These are phyloP conservation scores for Nicotiana sylvestris DNA, from an alignment of 257 asterid species.

Conservation along the genomic window DNA sequence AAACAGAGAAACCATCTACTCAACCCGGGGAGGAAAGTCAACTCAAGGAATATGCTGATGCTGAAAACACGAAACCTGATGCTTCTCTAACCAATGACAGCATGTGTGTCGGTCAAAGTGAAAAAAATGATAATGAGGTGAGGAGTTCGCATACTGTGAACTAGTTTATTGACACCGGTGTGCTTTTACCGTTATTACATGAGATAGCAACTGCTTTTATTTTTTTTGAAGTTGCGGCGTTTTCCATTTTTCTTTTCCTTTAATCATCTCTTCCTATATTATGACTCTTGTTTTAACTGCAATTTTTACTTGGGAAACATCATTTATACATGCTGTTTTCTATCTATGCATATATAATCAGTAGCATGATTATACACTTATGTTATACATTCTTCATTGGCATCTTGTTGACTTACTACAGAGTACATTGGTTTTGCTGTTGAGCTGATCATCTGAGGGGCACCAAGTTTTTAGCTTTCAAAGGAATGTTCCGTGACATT, in stretches of 20 bases:
- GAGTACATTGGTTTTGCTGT: background rate
- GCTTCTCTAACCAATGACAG: slow-evolving; percentile 29
- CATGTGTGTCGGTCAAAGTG: slow-evolving; percentile 22
- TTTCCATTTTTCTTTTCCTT: background rate
- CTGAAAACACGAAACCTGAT: slow-evolving; percentile 23
- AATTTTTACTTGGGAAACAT: background rate
- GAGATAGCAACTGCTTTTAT: background rate
- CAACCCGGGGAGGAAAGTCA: slow-evolving; percentile 64
- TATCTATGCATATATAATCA: background rate
- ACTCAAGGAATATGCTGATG: slow-evolving; percentile 31
- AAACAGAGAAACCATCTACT: slow-evolving; percentile 43
- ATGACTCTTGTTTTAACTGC: background rate
- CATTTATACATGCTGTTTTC: background rate
- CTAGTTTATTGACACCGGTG: background rate
- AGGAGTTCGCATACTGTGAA: background rate
- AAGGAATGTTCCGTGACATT: background rate
- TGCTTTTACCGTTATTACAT: background rate
- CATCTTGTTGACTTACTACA: background rate
- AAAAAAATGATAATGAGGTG: slow-evolving; percentile 59
- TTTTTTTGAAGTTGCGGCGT: background rate
- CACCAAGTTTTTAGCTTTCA: background rate
- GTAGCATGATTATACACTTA: background rate
- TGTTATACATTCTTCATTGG: background rate
- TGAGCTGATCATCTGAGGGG: background rate
- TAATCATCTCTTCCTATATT: background rate